Base-by-base conservation (phyloP, 352 stramenopile genomes). In the Pythium periplocum region DNA sequence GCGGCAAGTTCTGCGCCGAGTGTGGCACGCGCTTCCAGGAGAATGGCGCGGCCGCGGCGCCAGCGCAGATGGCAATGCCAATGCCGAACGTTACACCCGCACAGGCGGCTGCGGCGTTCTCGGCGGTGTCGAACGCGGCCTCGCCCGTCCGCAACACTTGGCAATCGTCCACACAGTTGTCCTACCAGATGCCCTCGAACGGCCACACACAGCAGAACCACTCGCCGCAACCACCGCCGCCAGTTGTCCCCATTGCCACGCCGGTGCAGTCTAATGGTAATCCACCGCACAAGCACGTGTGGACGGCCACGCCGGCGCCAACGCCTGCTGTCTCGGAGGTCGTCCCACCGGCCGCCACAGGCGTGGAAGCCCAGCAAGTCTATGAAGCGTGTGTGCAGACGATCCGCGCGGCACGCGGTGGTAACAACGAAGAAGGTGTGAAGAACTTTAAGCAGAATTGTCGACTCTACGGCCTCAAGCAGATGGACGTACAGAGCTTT, bases 381-480 rank as follows among this genome's bases (percentile, higher is more conserved):
- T 86, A 86, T 46, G 75, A 86, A 43, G 33, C 49, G 26, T 90
- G 78, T 59, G 71, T 90, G 39, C 58, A 56, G 38, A 84, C 75
- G 10, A 87, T 88, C 46, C 69, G 75, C 48, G 66, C 57, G 2
- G 68, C 75, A 0, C 64, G 62, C 9, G 78, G 74, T 0, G 75
- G 74, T 7, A 68, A 68, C 47, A 87, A 86, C 53, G 77, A 87
- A 39, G 51, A 55, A 7, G 73, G 69, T 11, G 78, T 86, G 6
- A 76, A 78, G 54, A 50, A 63, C 4, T 88, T 88, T 53, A 86
- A 86, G 60, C 62, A 79, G 51, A 86, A 87, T 57, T 87, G 77
- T 68, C 62, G 68, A 4, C 41, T 49, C 41, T 87, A 72, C 48
- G 77, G 77, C 0, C 62, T 85, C 3, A 68, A 77, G 33, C 61